phyloP scores from a whole-genome alignment of 495 filamentous ascomycete genomes.

The Xylaria venustula region DNA sequence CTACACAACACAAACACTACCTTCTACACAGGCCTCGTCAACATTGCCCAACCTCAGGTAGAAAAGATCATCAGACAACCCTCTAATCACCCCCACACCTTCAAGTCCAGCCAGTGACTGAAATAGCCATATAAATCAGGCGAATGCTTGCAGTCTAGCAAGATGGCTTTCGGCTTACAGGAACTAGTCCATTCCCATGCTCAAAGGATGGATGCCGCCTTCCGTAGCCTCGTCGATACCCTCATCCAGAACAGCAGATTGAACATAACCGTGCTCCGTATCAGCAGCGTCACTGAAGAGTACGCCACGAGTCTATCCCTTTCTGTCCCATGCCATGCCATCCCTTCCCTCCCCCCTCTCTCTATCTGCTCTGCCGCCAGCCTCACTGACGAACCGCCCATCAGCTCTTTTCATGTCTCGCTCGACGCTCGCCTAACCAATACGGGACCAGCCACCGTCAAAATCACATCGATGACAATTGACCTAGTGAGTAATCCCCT shows the following conservation, averaged over 20 bases:
- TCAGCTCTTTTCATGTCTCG: constrained; percentile 20
- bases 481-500: no score
- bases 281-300: constrained; percentile 29
- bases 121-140: constrained; percentile 10
- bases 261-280: constrained; percentile 26
- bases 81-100: neutral
- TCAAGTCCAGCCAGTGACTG: neutral
- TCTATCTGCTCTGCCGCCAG: no score
- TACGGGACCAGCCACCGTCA: constrained; percentile 27
- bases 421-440: constrained; percentile 24
- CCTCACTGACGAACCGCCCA: neutral
- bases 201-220: constrained; percentile 16
- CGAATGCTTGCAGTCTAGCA: neutral
- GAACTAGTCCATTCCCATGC: constrained; percentile 3
- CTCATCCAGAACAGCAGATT: constrained; percentile 29
- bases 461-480: constrained; percentile 27
- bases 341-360: neutral
- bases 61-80: neutral
- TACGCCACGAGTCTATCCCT: constrained; percentile 11
- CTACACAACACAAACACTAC: neutral
- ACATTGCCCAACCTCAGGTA: neutral
- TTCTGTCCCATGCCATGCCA: neutral
- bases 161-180: constrained; percentile 12
- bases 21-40: neutral
- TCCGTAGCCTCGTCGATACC: constrained; percentile 16